These are phyloP conservation scores for Neurospora crassa DNA, from an alignment of 2,329 filamentous ascomycete species.

Conservation along the genomic window DNA sequence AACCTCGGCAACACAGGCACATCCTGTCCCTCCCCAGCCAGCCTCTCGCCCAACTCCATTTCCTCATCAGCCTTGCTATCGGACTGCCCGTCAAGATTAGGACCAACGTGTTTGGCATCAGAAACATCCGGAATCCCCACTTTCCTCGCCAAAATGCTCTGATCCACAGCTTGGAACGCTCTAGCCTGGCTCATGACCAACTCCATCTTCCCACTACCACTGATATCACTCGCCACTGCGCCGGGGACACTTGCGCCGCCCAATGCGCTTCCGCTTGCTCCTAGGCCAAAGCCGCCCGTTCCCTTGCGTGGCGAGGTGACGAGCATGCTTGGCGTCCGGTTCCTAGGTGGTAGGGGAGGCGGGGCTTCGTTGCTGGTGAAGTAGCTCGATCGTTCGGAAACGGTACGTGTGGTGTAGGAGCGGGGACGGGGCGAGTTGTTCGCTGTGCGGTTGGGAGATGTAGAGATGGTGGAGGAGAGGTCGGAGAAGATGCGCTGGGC, in stretches of 20 bases:
- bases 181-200: constrained; percentile 40
- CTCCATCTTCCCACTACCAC: not conserved
- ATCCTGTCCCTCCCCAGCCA: constrained; percentile 18
- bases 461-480: constrained; percentile 18
- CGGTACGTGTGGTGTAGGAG: not conserved
- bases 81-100: constrained; percentile 15
- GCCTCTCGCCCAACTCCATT: constrained; percentile 14
- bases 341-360: not conserved
- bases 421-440: not conserved
- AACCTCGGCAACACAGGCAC: constrained; percentile 10
- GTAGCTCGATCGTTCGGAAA: not conserved
- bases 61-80: constrained; percentile 7
- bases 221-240: constrained; percentile 18
- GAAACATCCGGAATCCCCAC: constrained; percentile 38
- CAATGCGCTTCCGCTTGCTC: not conserved
- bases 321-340: not conserved
- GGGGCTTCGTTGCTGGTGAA: not conserved
- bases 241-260: constrained; percentile 13
- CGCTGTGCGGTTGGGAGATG: not conserved
- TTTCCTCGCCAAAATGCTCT: constrained; percentile 47
- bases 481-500: constrained; percentile 55
- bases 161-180: constrained; percentile 55
- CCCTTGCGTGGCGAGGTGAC: not conserved
- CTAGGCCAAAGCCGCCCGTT: not conserved
- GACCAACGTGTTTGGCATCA: constrained; percentile 5